Evolutionary conservation across 2,329 filamentous ascomycete genomes (phyloP).

Genomic region (Venturia effusa): DNA sequence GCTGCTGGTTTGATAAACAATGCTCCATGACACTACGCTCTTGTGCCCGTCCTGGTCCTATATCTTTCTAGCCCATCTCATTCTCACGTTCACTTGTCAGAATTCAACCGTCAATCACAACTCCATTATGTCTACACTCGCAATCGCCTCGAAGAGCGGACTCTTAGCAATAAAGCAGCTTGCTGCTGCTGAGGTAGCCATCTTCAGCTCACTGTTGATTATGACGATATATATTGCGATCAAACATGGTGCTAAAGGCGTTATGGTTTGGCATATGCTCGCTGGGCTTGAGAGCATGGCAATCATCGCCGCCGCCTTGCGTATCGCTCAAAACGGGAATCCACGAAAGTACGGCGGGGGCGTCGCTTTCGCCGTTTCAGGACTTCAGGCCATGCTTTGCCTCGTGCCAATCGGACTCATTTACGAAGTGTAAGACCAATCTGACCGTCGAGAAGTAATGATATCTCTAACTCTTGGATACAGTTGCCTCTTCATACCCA

Average conservation of each 20-base stretch:
- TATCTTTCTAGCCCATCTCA: neutral
- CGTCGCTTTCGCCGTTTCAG: neutral
- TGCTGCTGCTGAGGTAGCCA: neutral
- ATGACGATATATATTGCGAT: neutral
- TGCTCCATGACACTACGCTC: neutral
- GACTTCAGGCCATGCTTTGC: neutral
- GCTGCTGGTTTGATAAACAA: neutral
- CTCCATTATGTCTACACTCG: neutral
- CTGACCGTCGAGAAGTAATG: neutral
- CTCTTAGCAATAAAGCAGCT: neutral
- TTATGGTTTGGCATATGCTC: neutral
- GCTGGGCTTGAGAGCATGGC: neutral
- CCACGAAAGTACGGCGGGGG: neutral
- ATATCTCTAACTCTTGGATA: neutral
- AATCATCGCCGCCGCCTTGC: neutral
- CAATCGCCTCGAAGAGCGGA: neutral
- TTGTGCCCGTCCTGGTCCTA: neutral
- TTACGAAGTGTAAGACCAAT: neutral
- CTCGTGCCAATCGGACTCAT: neutral
- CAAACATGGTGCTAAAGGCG: neutral
- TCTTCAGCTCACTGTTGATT: neutral
- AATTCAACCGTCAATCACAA: neutral
- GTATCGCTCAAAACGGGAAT: neutral
- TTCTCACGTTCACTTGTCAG: neutral
- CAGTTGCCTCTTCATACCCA: constrained; percentile 1